Percentiles rank a stretch among this genome's conserved stretches.
These are phyloP conservation scores for Fusarium xyrophilum DNA, from an alignment of 2,329 filamentous ascomycete species.

Conservation along the genomic window DNA sequence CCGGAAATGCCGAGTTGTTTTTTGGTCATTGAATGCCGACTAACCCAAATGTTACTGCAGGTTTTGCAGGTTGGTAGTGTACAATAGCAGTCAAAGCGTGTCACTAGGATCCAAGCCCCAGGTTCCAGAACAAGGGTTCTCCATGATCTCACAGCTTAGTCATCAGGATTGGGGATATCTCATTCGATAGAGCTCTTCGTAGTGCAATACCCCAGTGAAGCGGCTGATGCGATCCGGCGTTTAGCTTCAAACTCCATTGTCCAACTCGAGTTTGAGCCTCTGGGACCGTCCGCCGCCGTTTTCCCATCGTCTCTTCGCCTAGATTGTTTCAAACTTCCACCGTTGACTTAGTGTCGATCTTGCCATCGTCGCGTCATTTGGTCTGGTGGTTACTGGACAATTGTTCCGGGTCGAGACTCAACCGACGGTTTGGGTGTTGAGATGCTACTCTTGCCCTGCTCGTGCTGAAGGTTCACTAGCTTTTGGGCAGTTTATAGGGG, in stretches of 20 bases:
- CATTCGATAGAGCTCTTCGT: neutral
- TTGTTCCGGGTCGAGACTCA: neutral
- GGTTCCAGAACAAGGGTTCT: neutral
- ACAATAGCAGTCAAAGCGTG: neutral
- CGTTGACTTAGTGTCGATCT: neutral
- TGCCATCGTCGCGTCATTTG: neutral
- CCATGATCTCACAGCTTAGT: neutral
- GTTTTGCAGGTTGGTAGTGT: neutral
- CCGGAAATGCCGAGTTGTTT: neutral
- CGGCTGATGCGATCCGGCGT: neutral
- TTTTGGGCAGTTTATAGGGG: neutral
- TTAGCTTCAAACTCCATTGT: conserved; percentile 9
- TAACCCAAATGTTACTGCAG: neutral
- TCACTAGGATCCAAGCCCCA: neutral
- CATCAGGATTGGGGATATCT: neutral
- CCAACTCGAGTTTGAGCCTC: neutral
- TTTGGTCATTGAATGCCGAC: neutral
- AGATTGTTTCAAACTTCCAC: neutral
- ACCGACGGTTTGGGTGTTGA: neutral
- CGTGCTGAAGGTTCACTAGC: neutral
- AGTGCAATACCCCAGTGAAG: neutral
- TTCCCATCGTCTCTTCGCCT: neutral
- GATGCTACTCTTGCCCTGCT: neutral
- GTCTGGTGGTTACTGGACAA: neutral
- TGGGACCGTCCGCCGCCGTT: neutral